phyloP scores from a whole-genome alignment of 768 basidiomycete species.

The Lactarius pseudohatsudake region DNA sequence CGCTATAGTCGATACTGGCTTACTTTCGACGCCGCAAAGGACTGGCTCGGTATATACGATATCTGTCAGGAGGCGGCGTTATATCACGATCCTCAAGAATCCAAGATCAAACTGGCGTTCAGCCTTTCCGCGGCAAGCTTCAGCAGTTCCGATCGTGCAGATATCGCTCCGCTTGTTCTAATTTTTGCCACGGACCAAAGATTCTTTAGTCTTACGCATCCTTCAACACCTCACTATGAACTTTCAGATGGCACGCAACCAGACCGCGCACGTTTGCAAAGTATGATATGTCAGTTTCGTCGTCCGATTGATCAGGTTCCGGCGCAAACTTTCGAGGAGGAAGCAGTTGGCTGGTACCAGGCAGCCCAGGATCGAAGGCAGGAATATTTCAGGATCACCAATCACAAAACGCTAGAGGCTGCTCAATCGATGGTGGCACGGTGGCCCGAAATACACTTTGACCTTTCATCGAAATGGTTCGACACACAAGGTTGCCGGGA shows the following conservation, averaged over 20 bases:
- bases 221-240: slow-evolving; percentile 29
- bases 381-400: too few species aligned
- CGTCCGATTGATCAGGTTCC: too few species aligned
- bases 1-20: slow-evolving; percentile 20
- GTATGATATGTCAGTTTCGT: too few species aligned
- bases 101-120: slow-evolving; percentile 3
- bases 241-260: slow-evolving; percentile 11
- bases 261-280: not conserved
- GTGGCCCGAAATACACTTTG: not conserved
- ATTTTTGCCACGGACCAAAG: slow-evolving; percentile 5
- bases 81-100: not conserved
- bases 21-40: not conserved
- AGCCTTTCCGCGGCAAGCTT: slow-evolving; percentile 6
- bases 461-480: too few species aligned
- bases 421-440: too few species aligned
- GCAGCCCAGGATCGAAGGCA: too few species aligned
- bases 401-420: too few species aligned
- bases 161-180: not conserved
- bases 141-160: not conserved
- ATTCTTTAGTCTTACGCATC: not conserved
- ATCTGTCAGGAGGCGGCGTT: not conserved
- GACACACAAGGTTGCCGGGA: not conserved
- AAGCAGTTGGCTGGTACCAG: too few species aligned
- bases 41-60: slow-evolving; percentile 10
- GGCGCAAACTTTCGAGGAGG: not conserved